Evolutionary conservation across 2,329 filamentous ascomycete genomes (phyloP).

Genomic region (Cucurbitaria berberidis): DNA sequence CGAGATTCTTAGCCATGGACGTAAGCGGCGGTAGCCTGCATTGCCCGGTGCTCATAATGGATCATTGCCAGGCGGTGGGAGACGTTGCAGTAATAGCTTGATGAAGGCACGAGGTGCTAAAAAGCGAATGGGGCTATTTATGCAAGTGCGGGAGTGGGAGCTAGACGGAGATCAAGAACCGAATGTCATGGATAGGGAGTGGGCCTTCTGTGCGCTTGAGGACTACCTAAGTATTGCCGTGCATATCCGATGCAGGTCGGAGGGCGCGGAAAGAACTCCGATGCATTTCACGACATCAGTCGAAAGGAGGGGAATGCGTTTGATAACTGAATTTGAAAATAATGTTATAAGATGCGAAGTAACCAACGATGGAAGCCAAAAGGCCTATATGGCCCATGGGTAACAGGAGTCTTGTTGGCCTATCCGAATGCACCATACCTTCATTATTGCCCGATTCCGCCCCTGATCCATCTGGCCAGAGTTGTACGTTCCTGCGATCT

Average conservation of each 20-base stretch:
- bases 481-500: no score
- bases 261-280: not conserved
- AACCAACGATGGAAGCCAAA: no score
- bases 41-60: not conserved
- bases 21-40: slow-evolving; percentile 40
- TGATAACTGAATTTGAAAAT: not conserved
- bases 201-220: no score
- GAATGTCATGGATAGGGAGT: not conserved
- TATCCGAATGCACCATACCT: not conserved
- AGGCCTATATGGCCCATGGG: no score
- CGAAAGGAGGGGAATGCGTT: not conserved
- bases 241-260: not conserved
- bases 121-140: not conserved
- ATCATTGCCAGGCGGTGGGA: no score
- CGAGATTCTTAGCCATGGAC: slow-evolving; percentile 76
- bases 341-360: not conserved
- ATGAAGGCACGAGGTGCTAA: not conserved
- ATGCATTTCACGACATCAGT: not conserved
- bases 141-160: not conserved
- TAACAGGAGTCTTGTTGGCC: no score
- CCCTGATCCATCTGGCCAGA: not conserved
- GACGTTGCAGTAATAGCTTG: not conserved
- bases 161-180: not conserved
- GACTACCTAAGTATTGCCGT: not conserved
- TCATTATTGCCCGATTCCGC: not conserved